Conservation (phyloP, 306 rosid species). For the Carpinus fangiana region DNA sequence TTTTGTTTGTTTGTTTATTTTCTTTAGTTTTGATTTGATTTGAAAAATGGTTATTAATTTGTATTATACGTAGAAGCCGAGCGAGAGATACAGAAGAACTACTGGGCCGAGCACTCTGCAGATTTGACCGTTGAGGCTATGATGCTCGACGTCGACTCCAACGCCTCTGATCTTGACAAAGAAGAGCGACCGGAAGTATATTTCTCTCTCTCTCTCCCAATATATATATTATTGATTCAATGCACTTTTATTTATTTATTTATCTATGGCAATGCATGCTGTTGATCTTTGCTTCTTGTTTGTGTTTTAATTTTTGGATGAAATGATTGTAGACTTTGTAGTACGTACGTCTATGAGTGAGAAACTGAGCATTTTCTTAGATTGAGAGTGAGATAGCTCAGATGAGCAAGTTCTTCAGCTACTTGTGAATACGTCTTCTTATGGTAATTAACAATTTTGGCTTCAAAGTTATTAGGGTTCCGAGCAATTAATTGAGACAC, state of each 20-base stretch:
- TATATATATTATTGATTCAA: neutral
- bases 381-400: neutral
- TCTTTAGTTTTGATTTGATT: neutral
- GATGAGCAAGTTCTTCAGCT: neutral
- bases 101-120: constrained; percentile 71
- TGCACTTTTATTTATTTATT: neutral
- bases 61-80: constrained; percentile 38
- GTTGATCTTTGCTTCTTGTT: neutral
- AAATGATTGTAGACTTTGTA: neutral
- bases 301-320: neutral
- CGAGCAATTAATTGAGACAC: neutral
- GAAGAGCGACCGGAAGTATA: constrained; percentile 92
- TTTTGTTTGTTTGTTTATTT: neutral
- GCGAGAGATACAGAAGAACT: constrained; percentile 70
- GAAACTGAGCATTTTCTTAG: neutral
- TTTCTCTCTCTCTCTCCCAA: neutral
- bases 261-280: neutral
- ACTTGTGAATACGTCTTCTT: neutral
- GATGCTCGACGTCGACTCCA: constrained; percentile 98
- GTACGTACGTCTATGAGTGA: neutral
- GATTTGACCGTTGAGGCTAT: constrained; percentile 78
- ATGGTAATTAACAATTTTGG: neutral
- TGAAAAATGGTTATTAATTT: neutral
- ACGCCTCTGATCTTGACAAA: constrained; percentile 88
- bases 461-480: neutral